These are phyloP conservation scores for Ophiorrhiza pumila DNA, from an alignment of 257 asterid genomes.

Conservation along the genomic window DNA sequence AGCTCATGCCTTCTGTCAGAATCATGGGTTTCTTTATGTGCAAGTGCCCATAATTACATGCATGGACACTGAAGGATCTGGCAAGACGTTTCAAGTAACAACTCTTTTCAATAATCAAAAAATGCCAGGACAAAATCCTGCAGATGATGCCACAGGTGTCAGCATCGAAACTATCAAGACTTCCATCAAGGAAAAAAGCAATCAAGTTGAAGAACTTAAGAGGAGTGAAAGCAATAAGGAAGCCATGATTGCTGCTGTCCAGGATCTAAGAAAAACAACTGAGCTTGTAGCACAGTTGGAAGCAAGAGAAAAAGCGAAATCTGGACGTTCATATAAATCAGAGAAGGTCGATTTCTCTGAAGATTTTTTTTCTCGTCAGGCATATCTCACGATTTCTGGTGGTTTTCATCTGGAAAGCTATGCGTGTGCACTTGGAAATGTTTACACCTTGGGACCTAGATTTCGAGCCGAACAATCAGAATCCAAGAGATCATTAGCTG, in stretches of 20 bases:
- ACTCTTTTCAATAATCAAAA: constrained; percentile 37
- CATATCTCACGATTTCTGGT: constrained; percentile 57
- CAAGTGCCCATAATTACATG: constrained; percentile 82
- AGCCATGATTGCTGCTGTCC: constrained; percentile 63
- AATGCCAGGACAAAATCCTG: constrained; percentile 22
- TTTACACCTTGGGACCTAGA: constrained; percentile 80
- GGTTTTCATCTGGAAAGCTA: constrained; percentile 84
- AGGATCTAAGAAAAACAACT: constrained; percentile 60
- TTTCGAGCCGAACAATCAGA: constrained; percentile 45
- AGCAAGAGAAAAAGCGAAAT: constrained; percentile 40
- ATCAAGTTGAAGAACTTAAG: constrained; percentile 58
- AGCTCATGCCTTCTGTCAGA: constrained; percentile 48
- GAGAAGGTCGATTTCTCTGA: constrained; percentile 33
- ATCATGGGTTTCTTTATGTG: constrained; percentile 59
- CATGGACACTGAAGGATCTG: constrained; percentile 51
- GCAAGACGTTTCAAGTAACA: constrained; percentile 56
- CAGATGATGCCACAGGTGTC: constrained; percentile 25
- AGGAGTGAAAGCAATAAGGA: constrained; percentile 77
- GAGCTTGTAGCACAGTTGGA: constrained; percentile 60
- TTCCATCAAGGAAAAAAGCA: constrained; percentile 58
- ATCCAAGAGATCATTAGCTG: constrained; percentile 58
- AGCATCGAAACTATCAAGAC: constrained; percentile 45
- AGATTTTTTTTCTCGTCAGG: constrained; percentile 56
- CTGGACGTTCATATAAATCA: constrained; percentile 15
- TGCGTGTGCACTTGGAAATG: constrained; percentile 84